These are phyloP conservation scores for Pyrenula aspistea DNA, from an alignment of 495 filamentous ascomycete genomes.

Conservation along the genomic window DNA sequence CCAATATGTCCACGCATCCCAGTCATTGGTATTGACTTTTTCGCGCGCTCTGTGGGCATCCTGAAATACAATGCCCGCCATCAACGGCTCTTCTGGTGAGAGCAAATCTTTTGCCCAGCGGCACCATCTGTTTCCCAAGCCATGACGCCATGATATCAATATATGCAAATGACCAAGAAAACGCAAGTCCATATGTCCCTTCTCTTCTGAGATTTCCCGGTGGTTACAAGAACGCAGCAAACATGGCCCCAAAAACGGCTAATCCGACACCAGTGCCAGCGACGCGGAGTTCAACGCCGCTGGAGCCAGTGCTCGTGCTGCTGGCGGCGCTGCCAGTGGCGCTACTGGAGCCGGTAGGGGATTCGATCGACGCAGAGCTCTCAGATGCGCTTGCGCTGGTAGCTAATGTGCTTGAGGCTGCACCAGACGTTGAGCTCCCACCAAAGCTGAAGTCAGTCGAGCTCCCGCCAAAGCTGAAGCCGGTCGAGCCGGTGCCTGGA, in stretches of 20 bases:
- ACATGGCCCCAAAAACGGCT: conserved; percentile 29
- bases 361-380: conserved; percentile 8
- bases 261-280: conserved; percentile 24
- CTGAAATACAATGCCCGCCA: no score
- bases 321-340: conserved; percentile 13
- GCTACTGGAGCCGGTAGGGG: conserved; percentile 9
- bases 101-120: no score
- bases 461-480: conserved; percentile 7
- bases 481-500: conserved; percentile 8
- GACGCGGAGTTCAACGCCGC: conserved; percentile 10
- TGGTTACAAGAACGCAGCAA: conserved; percentile 35
- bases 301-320: conserved; percentile 11
- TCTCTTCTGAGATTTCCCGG: no score
- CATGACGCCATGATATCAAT: no score
- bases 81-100: no score
- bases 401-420: conserved; percentile 13
- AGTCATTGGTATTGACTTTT: no score
- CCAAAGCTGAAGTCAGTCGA: conserved; percentile 11
- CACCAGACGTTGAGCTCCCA: conserved; percentile 11
- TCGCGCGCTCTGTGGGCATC: no score
- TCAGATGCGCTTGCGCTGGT: conserved; percentile 10
- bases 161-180: no score
- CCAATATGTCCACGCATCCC: no score
- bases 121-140: no score
- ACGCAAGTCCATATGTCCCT: no score